phyloP scores from a whole-genome alignment of 306 rosid genomes.

The Hippophae rhamnoides region DNA sequence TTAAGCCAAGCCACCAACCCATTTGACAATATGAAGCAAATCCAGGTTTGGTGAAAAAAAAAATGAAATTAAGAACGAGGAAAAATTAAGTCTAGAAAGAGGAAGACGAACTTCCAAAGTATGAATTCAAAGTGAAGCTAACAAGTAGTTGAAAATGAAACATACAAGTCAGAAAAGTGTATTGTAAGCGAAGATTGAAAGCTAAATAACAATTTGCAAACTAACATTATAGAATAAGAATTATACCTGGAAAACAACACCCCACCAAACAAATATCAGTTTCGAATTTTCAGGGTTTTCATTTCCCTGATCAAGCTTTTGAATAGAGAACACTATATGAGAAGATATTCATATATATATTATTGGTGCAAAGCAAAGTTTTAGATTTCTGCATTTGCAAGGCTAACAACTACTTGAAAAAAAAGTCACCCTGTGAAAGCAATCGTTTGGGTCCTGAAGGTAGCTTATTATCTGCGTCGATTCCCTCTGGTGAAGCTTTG shows the following conservation, averaged over 20 bases:
- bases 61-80: not conserved
- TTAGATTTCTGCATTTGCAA: no score
- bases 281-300: slow-evolving; percentile 33
- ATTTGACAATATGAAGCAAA: slow-evolving; percentile 8
- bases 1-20: slow-evolving; percentile 35
- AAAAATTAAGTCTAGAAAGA: not conserved
- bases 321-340: not conserved
- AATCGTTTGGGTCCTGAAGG: no score
- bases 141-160: slow-evolving; percentile 43
- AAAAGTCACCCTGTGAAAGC: no score
- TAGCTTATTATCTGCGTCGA: no score
- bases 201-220: slow-evolving; percentile 27
- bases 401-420: no score
- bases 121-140: slow-evolving; percentile 66
- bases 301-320: slow-evolving; percentile 19
- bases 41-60: slow-evolving; percentile 33
- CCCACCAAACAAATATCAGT: slow-evolving; percentile 41
- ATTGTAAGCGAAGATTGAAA: slow-evolving; percentile 48
- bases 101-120: slow-evolving; percentile 18
- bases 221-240: slow-evolving; percentile 48
- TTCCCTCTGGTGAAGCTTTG: no score
- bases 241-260: slow-evolving; percentile 30
- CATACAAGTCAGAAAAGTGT: slow-evolving; percentile 39
- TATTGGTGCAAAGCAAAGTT: no score
- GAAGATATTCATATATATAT: no score